A percentile compares a stretch with the other conserved stretches of the same genome.
phyloP scores from a whole-genome alignment of 495 filamentous ascomycete genomes.

The Penicillium argentinense region DNA sequence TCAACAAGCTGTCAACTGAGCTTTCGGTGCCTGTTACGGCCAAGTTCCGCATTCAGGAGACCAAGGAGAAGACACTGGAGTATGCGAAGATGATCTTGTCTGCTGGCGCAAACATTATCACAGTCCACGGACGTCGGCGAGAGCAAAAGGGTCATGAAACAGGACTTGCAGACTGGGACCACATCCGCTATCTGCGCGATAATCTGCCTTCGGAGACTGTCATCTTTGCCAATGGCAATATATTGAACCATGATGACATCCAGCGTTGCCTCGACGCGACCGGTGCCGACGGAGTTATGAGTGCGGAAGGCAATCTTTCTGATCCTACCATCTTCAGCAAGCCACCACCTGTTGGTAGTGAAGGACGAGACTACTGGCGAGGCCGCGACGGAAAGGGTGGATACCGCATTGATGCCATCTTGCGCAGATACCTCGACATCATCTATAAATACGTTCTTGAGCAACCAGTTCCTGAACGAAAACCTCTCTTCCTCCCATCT shows the following conservation, averaged over 20 bases:
- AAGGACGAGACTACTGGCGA: conserved; percentile 80
- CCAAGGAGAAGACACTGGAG: conserved; percentile 77
- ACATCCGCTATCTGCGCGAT: conserved; percentile 78
- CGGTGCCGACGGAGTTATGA: conserved; percentile 92
- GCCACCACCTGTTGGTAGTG: conserved; percentile 60
- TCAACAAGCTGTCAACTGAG: conserved; percentile 70
- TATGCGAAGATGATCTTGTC: conserved; percentile 87
- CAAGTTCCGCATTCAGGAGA: conserved; percentile 90
- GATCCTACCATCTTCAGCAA: conserved; percentile 84
- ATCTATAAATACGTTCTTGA: conserved; percentile 73
- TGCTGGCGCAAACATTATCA: conserved; percentile 88
- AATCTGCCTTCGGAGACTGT: conserved; percentile 84
- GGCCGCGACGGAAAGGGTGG: conserved; percentile 79
- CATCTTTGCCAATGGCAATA: conserved; percentile 95
- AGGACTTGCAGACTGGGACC: conserved; percentile 86
- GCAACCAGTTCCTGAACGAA: conserved; percentile 57
- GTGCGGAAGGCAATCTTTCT: conserved; percentile 87
- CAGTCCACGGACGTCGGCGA: conserved; percentile 83
- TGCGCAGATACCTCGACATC: conserved; percentile 87
- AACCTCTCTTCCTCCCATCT: conserved; percentile 72
- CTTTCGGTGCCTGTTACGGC: conserved; percentile 84
- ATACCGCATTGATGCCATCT: conserved; percentile 83
- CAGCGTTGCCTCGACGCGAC: conserved; percentile 76
- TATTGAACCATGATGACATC: conserved; percentile 81
- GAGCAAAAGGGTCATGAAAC: conserved; percentile 98